Conservation (phyloP, 176 grass and related monocot genomes). For the Guadua angustifolia region DNA sequence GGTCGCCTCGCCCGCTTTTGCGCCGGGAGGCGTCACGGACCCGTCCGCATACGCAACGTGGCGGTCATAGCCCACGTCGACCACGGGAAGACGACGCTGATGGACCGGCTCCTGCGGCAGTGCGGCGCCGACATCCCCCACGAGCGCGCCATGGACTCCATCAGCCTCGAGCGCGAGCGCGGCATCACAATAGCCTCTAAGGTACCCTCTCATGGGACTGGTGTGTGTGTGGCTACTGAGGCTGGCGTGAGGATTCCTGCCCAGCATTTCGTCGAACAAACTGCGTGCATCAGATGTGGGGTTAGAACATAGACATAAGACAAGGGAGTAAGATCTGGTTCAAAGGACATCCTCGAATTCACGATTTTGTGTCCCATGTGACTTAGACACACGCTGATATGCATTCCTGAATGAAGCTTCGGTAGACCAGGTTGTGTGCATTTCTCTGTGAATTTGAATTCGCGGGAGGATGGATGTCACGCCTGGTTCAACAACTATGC, state of each 20-base stretch:
- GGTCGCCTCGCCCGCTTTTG: conserved; percentile 44
- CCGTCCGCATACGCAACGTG: conserved; percentile 85
- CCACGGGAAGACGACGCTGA: conserved; percentile 97
- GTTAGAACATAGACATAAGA: neutral
- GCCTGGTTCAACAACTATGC: conserved; percentile 4
- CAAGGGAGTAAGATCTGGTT: conserved; percentile 44
- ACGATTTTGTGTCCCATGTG: neutral
- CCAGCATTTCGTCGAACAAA: conserved; percentile 24
- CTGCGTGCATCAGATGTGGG: conserved; percentile 1
- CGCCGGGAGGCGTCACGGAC: conserved; percentile 45
- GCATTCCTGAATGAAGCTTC: neutral
- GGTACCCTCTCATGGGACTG: conserved; percentile 37
- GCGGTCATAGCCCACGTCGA: conserved; percentile 97
- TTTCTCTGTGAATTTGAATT: neutral
- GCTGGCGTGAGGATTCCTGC: neutral
- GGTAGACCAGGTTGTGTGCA: neutral
- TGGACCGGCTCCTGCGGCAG: conserved; percentile 92
- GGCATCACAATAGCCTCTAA: conserved; percentile 96
- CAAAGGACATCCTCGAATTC: conserved; percentile 17
- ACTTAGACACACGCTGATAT: neutral
- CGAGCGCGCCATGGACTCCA: conserved; percentile 91
- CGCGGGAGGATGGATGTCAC: conserved; percentile 22
- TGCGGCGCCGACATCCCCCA: conserved; percentile 94
- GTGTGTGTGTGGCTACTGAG: conserved; percentile 19
- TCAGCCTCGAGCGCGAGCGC: conserved; percentile 89